phyloP scores from a whole-genome alignment of 75 land plant species.

The Cryptomeria japonica region DNA sequence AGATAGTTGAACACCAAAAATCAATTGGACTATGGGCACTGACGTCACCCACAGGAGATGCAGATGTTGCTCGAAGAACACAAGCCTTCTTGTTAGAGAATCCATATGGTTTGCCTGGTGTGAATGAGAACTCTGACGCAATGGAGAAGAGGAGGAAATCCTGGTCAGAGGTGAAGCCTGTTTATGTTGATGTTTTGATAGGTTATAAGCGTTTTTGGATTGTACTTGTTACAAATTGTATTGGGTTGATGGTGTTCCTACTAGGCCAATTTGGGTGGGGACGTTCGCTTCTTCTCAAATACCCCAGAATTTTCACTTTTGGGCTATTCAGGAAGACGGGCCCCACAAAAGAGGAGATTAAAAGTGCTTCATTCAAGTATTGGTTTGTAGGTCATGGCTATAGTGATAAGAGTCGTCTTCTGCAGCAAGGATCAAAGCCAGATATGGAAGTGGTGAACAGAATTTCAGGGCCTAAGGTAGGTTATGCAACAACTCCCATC shows the following conservation, averaged over 20 bases:
- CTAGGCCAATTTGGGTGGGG: slow-evolving; percentile 56
- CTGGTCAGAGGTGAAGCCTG: slow-evolving; percentile 78
- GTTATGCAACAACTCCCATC: slow-evolving; percentile 89
- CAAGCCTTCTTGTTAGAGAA: slow-evolving; percentile 56
- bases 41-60: slow-evolving; percentile 84
- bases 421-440: slow-evolving; percentile 36
- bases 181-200: slow-evolving; percentile 77
- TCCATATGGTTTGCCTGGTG: slow-evolving; percentile 62
- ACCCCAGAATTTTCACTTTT: slow-evolving; percentile 74
- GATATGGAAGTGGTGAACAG: slow-evolving; percentile 72
- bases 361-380: slow-evolving; percentile 76
- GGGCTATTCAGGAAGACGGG: slow-evolving; percentile 78
- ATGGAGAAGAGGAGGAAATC: slow-evolving; percentile 38
- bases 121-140: slow-evolving; percentile 46
- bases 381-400: slow-evolving; percentile 87
- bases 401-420: slow-evolving; percentile 46
- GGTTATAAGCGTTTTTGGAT: slow-evolving; percentile 51
- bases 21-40: slow-evolving; percentile 72
- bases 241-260: slow-evolving; percentile 57
- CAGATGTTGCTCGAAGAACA: slow-evolving; percentile 79
- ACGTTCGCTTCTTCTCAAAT: slow-evolving; percentile 69
- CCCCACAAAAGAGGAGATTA: slow-evolving; percentile 82
- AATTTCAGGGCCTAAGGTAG: slow-evolving; percentile 92
- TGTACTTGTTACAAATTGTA: slow-evolving; percentile 29
- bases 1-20: slow-evolving; percentile 63